phyloP scores from a whole-genome alignment of 148 eudicot genomes.

The Fagopyrum esculentum region DNA sequence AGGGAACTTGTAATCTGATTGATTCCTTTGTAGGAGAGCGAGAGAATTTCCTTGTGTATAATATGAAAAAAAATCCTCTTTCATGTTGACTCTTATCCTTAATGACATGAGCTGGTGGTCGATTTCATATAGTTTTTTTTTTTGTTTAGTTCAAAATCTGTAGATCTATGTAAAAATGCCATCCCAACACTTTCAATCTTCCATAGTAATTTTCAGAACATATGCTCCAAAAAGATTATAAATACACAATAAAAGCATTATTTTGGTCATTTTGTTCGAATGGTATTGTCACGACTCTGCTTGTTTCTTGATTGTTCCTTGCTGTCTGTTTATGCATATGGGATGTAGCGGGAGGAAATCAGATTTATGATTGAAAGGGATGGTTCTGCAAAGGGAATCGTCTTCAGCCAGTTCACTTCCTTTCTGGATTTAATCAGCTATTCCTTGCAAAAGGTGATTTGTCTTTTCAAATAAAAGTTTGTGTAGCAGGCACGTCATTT shows the following conservation, averaged over 20 bases:
- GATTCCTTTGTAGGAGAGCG: neutral
- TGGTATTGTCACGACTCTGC: neutral
- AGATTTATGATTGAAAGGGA: slow-evolving; percentile 88
- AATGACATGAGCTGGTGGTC: neutral
- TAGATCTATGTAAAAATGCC: neutral
- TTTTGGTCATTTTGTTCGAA: neutral
- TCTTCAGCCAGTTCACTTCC: slow-evolving; percentile 94
- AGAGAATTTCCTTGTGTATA: neutral
- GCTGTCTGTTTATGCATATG: slow-evolving; percentile 17
- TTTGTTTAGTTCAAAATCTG: neutral
- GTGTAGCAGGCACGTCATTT: neutral
- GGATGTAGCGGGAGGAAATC: slow-evolving; percentile 77
- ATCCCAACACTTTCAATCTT: neutral
- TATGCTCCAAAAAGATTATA: neutral
- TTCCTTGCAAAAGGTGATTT: slow-evolving; percentile 64
- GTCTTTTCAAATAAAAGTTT: neutral
- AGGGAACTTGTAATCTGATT: neutral
- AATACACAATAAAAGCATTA: neutral
- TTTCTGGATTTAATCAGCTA: slow-evolving; percentile 86
- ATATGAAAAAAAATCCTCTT: neutral
- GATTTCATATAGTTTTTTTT: neutral
- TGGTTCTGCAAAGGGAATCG: slow-evolving; percentile 95
- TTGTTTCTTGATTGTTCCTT: slow-evolving; percentile 10
- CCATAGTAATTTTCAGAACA: neutral
- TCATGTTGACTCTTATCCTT: neutral